phyloP scores from a whole-genome alignment of 345 rosid genomes.

The Corymbia maculata region DNA sequence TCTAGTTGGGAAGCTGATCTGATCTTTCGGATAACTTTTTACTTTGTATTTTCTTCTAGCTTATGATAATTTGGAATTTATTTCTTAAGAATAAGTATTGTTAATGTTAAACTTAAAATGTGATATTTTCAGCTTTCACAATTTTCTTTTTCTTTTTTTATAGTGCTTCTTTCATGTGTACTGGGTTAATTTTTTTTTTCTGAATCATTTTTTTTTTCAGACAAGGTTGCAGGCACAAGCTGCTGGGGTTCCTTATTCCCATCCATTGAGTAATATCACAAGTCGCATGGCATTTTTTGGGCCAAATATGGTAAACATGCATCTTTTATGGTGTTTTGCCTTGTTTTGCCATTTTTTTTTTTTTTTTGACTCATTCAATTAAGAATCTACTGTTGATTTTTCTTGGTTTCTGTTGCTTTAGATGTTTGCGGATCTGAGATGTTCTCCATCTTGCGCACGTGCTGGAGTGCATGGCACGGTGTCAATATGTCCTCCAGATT shows the following conservation, averaged over 20 bases:
- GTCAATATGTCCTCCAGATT: constrained; percentile 95
- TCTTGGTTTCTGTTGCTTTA: constrained; percentile 11
- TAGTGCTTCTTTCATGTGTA: neutral
- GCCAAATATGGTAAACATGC: constrained; percentile 60
- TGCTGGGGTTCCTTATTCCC: constrained; percentile 83
- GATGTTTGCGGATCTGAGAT: constrained; percentile 94
- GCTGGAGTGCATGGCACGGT: constrained; percentile 99
- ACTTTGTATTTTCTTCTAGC: neutral
- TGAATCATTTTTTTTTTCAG: constrained; percentile 16
- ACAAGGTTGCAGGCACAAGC: constrained; percentile 98
- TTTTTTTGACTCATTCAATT: neutral
- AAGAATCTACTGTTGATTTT: neutral
- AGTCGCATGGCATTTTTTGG: constrained; percentile 89
- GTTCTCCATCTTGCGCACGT: constrained; percentile 87
- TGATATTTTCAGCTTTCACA: neutral
- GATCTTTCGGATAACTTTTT: neutral
- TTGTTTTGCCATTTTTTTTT: neutral
- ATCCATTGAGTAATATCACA: constrained; percentile 73
- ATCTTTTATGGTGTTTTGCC: neutral
- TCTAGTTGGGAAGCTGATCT: neutral
- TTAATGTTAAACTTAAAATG: neutral
- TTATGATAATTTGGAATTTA: neutral
- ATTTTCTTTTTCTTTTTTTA: too few relatives aligned
- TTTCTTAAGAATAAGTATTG: neutral
- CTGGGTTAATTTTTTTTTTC: neutral